These are phyloP conservation scores for Exophiala lecanii-corni DNA, from an alignment of 2,329 filamentous ascomycete species.

Conservation along the genomic window DNA sequence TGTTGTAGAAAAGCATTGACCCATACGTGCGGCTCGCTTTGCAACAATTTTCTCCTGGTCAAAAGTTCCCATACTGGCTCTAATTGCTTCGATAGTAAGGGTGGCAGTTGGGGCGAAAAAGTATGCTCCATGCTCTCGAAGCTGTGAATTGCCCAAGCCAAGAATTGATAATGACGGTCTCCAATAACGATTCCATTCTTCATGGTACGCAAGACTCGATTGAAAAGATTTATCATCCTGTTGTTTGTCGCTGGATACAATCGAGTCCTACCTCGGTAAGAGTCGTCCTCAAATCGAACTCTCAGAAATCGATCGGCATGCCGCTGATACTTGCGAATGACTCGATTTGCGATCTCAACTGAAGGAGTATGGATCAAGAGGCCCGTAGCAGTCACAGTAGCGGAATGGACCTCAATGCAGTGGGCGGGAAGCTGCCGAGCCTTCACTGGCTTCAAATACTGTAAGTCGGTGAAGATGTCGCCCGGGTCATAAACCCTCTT, in stretches of 20 bases:
- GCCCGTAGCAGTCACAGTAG: constrained; percentile 75
- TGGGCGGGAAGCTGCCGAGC: constrained; percentile 60
- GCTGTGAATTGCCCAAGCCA: constrained; percentile 93
- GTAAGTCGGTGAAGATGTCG: constrained; percentile 59
- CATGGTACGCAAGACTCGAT: constrained; percentile 66
- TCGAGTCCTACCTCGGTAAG: constrained; percentile 48
- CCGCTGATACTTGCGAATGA: constrained; percentile 67
- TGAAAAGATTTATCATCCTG: constrained; percentile 66
- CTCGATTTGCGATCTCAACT: constrained; percentile 81
- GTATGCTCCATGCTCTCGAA: constrained; percentile 85
- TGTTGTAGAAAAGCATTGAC: constrained; percentile 95
- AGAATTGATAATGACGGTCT: constrained; percentile 76
- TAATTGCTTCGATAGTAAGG: constrained; percentile 69
- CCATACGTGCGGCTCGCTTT: constrained; percentile 82
- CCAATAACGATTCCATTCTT: constrained; percentile 77
- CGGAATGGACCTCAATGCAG: constrained; percentile 71
- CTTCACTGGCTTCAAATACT: constrained; percentile 42
- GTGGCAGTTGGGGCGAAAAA: constrained; percentile 70
- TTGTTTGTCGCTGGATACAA: constrained; percentile 55
- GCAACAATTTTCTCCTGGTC: constrained; percentile 75
- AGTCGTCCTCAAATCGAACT: constrained; percentile 85
- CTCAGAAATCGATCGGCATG: constrained; percentile 77
- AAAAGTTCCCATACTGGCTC: constrained; percentile 82
- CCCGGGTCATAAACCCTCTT: constrained; percentile 64
- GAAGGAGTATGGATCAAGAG: constrained; percentile 72